A percentile compares a stretch with the other conserved stretches of the same genome.
Evolutionary conservation across 2,329 filamentous ascomycete species (phyloP).

Genomic region (Alternaria novae-zelandiae): DNA sequence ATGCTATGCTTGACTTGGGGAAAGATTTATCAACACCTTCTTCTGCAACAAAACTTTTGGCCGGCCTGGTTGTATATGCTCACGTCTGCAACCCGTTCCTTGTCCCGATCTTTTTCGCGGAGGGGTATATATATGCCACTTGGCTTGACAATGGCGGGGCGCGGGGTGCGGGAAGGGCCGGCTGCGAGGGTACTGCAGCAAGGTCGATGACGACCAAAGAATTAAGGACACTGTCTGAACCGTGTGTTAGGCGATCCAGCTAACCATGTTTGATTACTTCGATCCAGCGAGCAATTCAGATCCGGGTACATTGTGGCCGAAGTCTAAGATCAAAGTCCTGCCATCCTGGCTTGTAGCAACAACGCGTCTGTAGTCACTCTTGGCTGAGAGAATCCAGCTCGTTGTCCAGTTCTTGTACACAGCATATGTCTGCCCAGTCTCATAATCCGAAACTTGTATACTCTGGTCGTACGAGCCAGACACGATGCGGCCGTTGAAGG

Average conservation of each 20-base stretch:
- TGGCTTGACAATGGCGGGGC: not conserved
- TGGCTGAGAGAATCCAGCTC: slow-evolving; percentile 95
- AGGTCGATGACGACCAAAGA: not conserved
- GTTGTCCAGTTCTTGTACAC: slow-evolving; percentile 94
- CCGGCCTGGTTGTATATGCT: not conserved
- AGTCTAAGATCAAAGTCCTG: slow-evolving; percentile 92
- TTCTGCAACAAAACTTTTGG: not conserved
- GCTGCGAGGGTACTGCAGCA: not conserved
- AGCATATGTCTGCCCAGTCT: slow-evolving; percentile 76
- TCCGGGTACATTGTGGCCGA: slow-evolving; percentile 68
- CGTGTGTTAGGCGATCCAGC: not conserved
- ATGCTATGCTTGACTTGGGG: slow-evolving; percentile 9
- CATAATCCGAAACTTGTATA: slow-evolving; percentile 92
- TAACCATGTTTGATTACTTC: not conserved
- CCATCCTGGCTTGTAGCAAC: slow-evolving; percentile 95
- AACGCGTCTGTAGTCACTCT: slow-evolving; percentile 93
- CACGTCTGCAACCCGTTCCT: not conserved
- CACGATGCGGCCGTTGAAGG: slow-evolving; percentile 81
- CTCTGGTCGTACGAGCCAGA: slow-evolving; percentile 95
- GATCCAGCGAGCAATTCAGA: slow-evolving; percentile 55
- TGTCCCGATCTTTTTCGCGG: not conserved
- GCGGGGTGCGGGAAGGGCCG: not conserved
- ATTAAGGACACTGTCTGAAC: not conserved
- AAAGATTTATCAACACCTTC: not conserved
- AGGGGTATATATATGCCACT: not conserved